Evolutionary conservation across 176 grass and related monocot genomes (phyloP).

Genomic region (Neostapfia colusana): DNA sequence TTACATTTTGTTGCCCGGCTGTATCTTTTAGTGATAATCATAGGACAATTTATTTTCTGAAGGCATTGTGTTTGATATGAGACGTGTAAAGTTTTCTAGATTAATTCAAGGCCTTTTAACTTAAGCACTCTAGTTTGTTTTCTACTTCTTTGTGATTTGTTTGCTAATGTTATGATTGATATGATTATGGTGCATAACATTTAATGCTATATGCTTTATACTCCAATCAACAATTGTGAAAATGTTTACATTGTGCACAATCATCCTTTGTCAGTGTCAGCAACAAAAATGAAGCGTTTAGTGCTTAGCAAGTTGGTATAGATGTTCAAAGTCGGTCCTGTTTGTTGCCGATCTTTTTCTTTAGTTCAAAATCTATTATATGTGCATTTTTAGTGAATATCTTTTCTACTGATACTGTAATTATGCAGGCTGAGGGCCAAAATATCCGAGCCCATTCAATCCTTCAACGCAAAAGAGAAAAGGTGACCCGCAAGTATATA

Average conservation of each 20-base stretch:
- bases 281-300: neutral
- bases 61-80: conserved; percentile 11
- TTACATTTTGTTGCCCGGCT: neutral
- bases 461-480: conserved; percentile 74
- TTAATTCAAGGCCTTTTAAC: neutral
- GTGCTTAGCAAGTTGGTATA: neutral
- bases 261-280: conserved; percentile 5
- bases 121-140: conserved; percentile 12
- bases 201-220: neutral
- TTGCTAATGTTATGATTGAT: too few relatives aligned
- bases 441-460: conserved; percentile 75
- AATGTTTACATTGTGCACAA: conserved; percentile 5
- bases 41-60: conserved; percentile 31
- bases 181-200: conserved; percentile 17
- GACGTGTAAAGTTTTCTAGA: neutral
- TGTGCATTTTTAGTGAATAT: conserved; percentile 9
- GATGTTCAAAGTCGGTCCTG: neutral
- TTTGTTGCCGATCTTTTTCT: conserved; percentile 7
- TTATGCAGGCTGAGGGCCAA: conserved; percentile 62
- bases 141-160: neutral
- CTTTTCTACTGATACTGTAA: conserved; percentile 32
- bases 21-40: conserved; percentile 2
- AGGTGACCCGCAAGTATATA: conserved; percentile 78
- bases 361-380: conserved; percentile 13
- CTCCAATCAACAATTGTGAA: neutral